phyloP scores from a whole-genome alignment of 1,284 basidiomycete genomes.

The Cutaneotrichosporon sp. region DNA sequence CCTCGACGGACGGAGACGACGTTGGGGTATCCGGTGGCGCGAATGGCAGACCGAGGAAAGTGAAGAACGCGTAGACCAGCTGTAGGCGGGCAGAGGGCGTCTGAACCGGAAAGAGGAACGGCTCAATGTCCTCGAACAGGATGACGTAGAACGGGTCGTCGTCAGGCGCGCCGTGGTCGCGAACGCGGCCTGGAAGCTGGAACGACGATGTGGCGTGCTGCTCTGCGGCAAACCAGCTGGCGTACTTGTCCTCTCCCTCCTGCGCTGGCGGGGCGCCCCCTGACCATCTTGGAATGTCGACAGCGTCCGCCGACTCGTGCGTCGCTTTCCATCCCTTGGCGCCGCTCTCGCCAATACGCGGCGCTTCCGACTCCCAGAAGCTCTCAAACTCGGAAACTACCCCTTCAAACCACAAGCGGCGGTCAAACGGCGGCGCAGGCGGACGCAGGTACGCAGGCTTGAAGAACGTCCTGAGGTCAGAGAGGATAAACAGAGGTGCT shows the following conservation, averaged over 20 bases:
- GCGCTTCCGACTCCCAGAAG: slow-evolving; percentile 53
- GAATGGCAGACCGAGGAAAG: slow-evolving; percentile 63
- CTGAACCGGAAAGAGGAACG: slow-evolving; percentile 61
- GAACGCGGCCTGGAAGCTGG: slow-evolving; percentile 57
- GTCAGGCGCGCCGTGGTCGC: slow-evolving; percentile 52
- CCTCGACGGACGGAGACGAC: slow-evolving; percentile 38
- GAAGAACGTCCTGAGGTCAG: slow-evolving; percentile 46
- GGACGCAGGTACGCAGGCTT: slow-evolving; percentile 30
- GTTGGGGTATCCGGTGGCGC: slow-evolving; percentile 47
- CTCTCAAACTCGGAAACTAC: slow-evolving; percentile 46
- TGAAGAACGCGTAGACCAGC: slow-evolving; percentile 70
- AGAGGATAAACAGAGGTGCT: slow-evolving; percentile 2
- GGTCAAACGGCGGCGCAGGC: slow-evolving; percentile 14
- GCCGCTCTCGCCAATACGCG: slow-evolving; percentile 50
- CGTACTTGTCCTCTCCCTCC: slow-evolving; percentile 57
- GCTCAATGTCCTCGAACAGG: slow-evolving; percentile 71
- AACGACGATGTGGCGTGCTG: slow-evolving; percentile 50
- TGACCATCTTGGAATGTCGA: background rate
- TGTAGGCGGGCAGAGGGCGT: slow-evolving; percentile 56
- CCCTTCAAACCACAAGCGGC: slow-evolving; percentile 24
- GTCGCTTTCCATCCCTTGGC: slow-evolving; percentile 47
- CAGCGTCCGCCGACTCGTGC: slow-evolving; percentile 6
- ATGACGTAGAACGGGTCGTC: slow-evolving; percentile 68
- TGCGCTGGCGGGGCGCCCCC: too few species aligned
- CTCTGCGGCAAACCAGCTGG: slow-evolving; percentile 65